Percentiles rank a stretch among this genome's conserved stretches.
Evolutionary conservation across 73 alveolate species (phyloP).

Genomic region (Paramecium biaurelia): DNA sequence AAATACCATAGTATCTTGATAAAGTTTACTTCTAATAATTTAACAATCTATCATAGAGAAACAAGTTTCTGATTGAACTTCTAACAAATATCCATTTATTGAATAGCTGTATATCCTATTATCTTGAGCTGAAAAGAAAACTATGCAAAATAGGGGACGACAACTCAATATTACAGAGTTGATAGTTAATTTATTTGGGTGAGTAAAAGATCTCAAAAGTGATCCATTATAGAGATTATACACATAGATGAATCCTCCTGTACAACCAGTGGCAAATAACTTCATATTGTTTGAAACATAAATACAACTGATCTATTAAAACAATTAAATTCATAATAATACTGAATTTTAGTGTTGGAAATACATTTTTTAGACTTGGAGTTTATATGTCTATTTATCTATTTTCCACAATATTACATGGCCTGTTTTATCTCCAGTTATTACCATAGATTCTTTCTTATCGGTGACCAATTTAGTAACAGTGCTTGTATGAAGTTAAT

Average conservation of each 20-base stretch:
- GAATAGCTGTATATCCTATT: conserved; percentile 66
- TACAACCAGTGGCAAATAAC: conserved; percentile 67
- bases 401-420: conserved; percentile 66
- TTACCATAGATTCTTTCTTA: conserved; percentile 42
- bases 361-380: neutral
- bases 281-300: conserved; percentile 29
- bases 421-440: conserved; percentile 68
- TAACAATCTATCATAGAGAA: conserved; percentile 63
- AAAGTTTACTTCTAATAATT: conserved; percentile 63
- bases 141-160: neutral
- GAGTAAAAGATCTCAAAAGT: conserved; percentile 69
- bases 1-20: conserved; percentile 63
- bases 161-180: conserved; percentile 47
- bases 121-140: conserved; percentile 72
- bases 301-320: neutral
- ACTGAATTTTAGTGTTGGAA: conserved; percentile 51
- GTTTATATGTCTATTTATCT: neutral
- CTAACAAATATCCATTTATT: conserved; percentile 73
- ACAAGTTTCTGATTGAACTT: conserved; percentile 66
- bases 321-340: neutral
- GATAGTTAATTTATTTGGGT: conserved; percentile 70
- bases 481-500: conserved; percentile 46
- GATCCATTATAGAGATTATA: conserved; percentile 71
- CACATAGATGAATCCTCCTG: conserved; percentile 68
- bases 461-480: conserved; percentile 60